phyloP scores from a whole-genome alignment of 2,329 filamentous ascomycete genomes.

The Colletotrichum neosansevieriae region DNA sequence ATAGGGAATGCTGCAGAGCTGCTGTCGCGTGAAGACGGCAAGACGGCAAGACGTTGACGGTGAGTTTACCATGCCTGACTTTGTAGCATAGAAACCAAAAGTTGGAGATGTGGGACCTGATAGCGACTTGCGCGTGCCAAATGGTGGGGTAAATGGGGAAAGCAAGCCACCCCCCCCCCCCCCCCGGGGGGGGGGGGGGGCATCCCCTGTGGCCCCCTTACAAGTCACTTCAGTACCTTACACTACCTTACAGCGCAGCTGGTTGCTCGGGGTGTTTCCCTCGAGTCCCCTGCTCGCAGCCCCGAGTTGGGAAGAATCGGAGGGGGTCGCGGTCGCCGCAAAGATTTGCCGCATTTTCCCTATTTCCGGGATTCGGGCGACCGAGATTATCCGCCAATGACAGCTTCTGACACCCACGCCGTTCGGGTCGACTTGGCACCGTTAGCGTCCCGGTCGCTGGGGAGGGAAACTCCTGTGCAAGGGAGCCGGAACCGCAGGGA shows the following conservation, averaged over 20 bases:
- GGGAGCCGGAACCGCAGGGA: background rate
- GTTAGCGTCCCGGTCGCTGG: constrained; percentile 26
- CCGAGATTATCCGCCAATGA: constrained; percentile 41
- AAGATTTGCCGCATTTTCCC: constrained; percentile 40
- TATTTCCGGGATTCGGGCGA: constrained; percentile 38
- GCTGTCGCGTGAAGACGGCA: no score
- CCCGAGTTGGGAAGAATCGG: background rate
- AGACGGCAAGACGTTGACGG: no score
- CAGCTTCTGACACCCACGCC: background rate
- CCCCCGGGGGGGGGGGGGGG: background rate
- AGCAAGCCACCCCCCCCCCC: no score
- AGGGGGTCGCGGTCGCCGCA: constrained; percentile 24
- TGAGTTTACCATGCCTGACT: no score
- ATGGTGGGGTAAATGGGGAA: constrained; percentile 41
- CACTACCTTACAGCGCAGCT: constrained; percentile 4
- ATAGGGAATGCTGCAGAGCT: no score
- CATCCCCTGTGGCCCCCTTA: constrained; percentile 24
- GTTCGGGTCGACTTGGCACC: constrained; percentile 31
- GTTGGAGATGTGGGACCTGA: constrained; percentile 23
- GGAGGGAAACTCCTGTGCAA: constrained; percentile 27
- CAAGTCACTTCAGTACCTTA: background rate
- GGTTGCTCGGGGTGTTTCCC: constrained; percentile 8
- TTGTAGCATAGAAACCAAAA: background rate
- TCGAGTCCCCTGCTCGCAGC: background rate
- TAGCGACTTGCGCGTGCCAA: constrained; percentile 28